Base-by-base conservation (phyloP, 345 rosid species). In the Raphanus sativus region DNA sequence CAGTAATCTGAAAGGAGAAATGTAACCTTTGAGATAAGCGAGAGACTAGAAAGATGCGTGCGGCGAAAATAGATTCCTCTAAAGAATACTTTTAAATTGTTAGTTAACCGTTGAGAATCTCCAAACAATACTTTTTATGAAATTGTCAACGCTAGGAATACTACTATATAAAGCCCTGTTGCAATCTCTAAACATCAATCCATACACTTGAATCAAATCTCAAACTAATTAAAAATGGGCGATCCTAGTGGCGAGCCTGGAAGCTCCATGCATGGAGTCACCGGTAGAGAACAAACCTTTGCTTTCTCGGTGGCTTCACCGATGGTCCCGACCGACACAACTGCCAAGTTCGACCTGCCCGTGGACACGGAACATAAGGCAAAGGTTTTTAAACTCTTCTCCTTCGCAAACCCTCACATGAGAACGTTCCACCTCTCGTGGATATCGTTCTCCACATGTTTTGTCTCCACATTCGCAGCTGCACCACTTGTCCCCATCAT, bases 401-500 rank as follows among this genome's bases (percentile, higher is more conserved):
- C 97, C 1, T 75, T 88, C 0, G 89, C 90, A 0, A 82, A 85
- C 1, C 97, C 97, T 40, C 92, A 89, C 85, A 89, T 89, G 97
- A 80, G 89, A 70, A 91, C 94, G 6, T 89, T 91, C 64, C 97
- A 88, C 32, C 86, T 91, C 28, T 89, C 97, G n/a, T 89, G 94
- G 97, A 84, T 89, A 56, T 91, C 97, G 70, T 89, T 91, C 81
- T 88, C 82, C 85, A 86, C 90, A 38, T 89, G 91, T 81, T 89
- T 91, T 60, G 86, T 91, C 74, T 91, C 97, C 5, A 91, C 97
- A 0, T 89, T 91, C 10, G 97, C 97, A 0, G 97, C 97, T 0
- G 92, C 94, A 11, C 97, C 97, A 1, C 94, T 89, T 4, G 86
- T 89, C 42, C 94, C 94, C 0, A 86, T 89, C 81, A 91, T 91